These are phyloP conservation scores for Peronospora farinosa DNA, from an alignment of 352 stramenopile genomes.

Conservation along the genomic window DNA sequence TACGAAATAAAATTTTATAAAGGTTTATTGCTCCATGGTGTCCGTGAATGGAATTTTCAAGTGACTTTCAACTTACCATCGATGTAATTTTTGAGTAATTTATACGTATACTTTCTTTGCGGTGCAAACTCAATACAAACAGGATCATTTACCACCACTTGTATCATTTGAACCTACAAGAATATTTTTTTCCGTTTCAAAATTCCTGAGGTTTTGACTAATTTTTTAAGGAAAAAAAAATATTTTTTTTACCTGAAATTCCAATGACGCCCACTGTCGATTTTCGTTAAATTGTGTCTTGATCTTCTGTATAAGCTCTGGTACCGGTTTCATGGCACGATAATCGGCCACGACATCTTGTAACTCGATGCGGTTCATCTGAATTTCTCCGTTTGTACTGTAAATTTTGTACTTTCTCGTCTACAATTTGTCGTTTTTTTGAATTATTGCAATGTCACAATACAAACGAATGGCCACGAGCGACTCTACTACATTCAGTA, in stretches of 20 bases:
- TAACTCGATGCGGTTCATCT: slow-evolving; percentile 15
- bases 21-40: neutral
- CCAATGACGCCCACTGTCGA: slow-evolving; percentile 40
- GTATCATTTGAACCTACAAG: slow-evolving; percentile 51
- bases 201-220: neutral
- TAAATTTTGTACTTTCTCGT: neutral
- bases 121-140: slow-evolving; percentile 60
- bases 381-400: too few species aligned
- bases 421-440: neutral
- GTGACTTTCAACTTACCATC: slow-evolving; percentile 28
- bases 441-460: slow-evolving; percentile 3
- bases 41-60: slow-evolving; percentile 1
- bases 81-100: slow-evolving; percentile 63
- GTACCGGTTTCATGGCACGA: slow-evolving; percentile 54
- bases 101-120: slow-evolving; percentile 55
- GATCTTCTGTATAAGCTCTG: slow-evolving; percentile 34
- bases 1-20: neutral
- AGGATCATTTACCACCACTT: slow-evolving; percentile 42
- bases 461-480: slow-evolving; percentile 13
- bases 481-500: slow-evolving; percentile 8
- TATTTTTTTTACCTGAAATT: slow-evolving; percentile 53
- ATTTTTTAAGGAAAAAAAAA: neutral
- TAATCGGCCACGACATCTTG: slow-evolving; percentile 51
- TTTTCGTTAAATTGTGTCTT: slow-evolving; percentile 24
- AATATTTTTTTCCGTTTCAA: too few species aligned